Evolutionary conservation across 768 basidiomycete genomes (phyloP).

Genomic region (Amanita muscaria): DNA sequence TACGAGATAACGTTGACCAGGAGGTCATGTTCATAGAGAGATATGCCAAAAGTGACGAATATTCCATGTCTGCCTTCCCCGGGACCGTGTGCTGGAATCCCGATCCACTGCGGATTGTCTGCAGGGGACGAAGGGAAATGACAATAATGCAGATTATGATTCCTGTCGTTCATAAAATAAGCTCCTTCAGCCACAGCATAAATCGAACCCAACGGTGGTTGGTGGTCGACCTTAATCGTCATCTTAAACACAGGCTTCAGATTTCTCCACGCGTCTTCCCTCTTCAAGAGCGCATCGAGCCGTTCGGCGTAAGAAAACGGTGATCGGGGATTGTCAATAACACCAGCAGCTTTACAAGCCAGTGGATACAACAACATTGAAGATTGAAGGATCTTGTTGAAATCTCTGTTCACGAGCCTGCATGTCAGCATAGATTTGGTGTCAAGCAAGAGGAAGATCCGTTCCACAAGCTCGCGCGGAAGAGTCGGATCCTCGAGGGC

Average conservation of each 20-base stretch:
- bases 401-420: constrained; percentile 13
- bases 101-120: constrained; percentile 22
- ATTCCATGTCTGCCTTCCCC: background rate
- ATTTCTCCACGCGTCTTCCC: constrained; percentile 24
- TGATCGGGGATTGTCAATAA: constrained; percentile 23
- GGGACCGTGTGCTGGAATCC: constrained; percentile 18
- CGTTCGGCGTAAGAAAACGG: constrained; percentile 18
- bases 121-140: constrained; percentile 21
- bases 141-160: constrained; percentile 26
- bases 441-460: constrained; percentile 20
- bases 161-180: constrained; percentile 22
- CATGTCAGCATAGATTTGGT: constrained; percentile 18
- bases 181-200: constrained; percentile 35
- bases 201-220: constrained; percentile 28
- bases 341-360: constrained; percentile 17
- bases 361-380: constrained; percentile 27
- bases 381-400: constrained; percentile 19
- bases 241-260: constrained; percentile 18
- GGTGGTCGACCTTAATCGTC: constrained; percentile 19
- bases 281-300: constrained; percentile 16
- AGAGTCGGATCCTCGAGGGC: constrained; percentile 11
- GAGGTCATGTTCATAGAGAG: constrained; percentile 36
- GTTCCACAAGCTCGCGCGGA: constrained; percentile 20
- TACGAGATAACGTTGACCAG: constrained; percentile 33
- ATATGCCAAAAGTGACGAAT: constrained; percentile 35